Conservation (phyloP, 768 basidiomycete species). For the Gymnopilus dilepis region DNA sequence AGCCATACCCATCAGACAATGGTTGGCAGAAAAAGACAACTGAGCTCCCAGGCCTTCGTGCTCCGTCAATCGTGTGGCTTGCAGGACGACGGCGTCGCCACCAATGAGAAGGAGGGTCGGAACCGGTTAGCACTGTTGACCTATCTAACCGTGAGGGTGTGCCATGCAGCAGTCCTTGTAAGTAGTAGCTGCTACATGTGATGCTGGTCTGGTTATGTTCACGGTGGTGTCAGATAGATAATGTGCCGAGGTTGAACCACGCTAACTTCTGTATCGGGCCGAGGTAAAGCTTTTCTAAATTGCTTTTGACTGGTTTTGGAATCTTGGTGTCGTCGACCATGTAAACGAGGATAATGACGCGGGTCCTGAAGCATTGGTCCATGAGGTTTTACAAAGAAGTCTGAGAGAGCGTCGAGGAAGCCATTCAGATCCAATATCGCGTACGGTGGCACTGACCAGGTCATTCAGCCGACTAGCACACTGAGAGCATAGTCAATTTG, state of each 20-base stretch:
- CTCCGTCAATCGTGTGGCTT: neutral
- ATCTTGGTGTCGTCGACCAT: neutral
- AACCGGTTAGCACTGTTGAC: conserved; percentile 17
- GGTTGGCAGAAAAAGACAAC: neutral
- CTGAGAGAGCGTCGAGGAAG: no score
- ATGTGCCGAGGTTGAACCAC: neutral
- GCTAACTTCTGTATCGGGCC: conserved; percentile 7
- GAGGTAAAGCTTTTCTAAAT: neutral
- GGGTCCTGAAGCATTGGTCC: neutral
- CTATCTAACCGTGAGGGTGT: conserved; percentile 23
- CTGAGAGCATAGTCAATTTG: neutral
- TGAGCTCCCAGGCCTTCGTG: conserved; percentile 11
- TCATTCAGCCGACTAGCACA: no score
- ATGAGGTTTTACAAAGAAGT: no score
- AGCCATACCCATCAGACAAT: neutral
- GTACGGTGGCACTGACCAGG: no score
- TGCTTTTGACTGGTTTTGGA: neutral
- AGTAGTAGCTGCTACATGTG: conserved; percentile 14
- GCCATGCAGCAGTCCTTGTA: conserved; percentile 10
- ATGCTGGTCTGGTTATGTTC: conserved; percentile 14
- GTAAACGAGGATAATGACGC: neutral
- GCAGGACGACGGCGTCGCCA: neutral
- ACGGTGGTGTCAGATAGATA: conserved; percentile 4
- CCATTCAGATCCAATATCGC: no score
- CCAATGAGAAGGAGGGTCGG: conserved; percentile 20